Base-by-base conservation (phyloP, 129 eudicot genomes). In the sunflower (Helianthus annuus) region DNA sequence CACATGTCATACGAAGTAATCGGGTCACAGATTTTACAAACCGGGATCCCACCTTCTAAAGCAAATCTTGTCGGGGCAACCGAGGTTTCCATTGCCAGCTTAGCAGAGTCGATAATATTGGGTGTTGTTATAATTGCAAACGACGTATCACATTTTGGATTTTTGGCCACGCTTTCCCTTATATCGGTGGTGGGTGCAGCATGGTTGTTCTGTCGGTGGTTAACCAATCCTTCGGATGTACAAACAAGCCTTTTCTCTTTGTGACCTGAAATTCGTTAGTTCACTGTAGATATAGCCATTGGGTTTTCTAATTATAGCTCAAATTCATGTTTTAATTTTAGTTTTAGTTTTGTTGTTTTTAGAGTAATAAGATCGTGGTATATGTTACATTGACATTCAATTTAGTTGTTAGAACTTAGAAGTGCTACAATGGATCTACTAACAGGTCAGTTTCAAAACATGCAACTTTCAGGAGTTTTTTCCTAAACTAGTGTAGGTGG, bases 31-130 rank as follows among this genome's bases (percentile, higher is more conserved):
- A 95, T 95, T 75, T 80, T 90, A 79, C 99, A 95, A 85, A 90
- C 97, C 1, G 99, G 99, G 68, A 86, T 95, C 83, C 96, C 99
- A 57, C 83, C 87, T 68, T 86, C 93, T 39, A 95, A 95, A 88
- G 99, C 99, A 52, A 95, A 95, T 76, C 97, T 95, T 52, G 90
- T 95, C 7, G 99, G 96, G 64, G 80, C 94, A 70, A 95, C 97
- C 44, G 99, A 95, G 86, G 91, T 88, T 82, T 90, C 99, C 7
- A 77, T 95, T 36, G 99, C 97, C 44, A 95, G 99, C 69, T 81
- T 95, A 76, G 99, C 99, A 11, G 99, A 95, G 76, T 90, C 92
- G 6, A 62, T 90, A 44, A 86, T 86, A 82, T 73, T 95, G 79
- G 97, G 99, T 12, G 85, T 95, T 36, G 99, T 94, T 61, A 95